phyloP scores from a whole-genome alignment of 768 basidiomycete genomes.

The Saitozyma podzolica region DNA sequence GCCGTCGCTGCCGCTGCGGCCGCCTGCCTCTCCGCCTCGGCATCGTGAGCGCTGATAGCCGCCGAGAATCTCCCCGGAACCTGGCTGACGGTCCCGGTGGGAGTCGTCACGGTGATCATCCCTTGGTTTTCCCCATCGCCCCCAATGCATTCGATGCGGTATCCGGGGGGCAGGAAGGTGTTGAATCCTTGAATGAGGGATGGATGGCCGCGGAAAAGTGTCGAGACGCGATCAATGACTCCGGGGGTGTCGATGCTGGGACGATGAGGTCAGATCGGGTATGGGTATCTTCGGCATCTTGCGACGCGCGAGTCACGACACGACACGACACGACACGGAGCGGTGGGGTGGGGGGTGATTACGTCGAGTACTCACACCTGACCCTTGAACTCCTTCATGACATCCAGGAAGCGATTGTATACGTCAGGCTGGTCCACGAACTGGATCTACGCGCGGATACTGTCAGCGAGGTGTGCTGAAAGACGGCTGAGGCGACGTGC shows the following conservation, averaged over 20 bases:
- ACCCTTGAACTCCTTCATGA: slow-evolving; percentile 99
- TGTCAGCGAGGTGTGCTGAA: neutral
- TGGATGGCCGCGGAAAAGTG: slow-evolving; percentile 87
- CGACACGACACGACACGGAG: neutral
- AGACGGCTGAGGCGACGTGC: neutral
- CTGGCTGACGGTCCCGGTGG: slow-evolving; percentile 49
- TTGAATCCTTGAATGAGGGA: slow-evolving; percentile 95
- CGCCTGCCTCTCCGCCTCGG: slow-evolving; percentile 8
- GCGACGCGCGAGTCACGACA: neutral
- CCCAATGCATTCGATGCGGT: slow-evolving; percentile 71
- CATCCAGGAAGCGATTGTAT: slow-evolving; percentile 90
- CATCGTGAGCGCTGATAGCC: slow-evolving; percentile 36
- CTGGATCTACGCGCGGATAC: slow-evolving; percentile 57
- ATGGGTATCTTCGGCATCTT: neutral
- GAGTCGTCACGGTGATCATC: slow-evolving; percentile 50
- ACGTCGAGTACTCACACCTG: slow-evolving; percentile 56
- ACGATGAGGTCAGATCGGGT: neutral
- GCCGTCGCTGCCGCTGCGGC: slow-evolving; percentile 2
- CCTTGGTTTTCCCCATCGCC: slow-evolving; percentile 40
- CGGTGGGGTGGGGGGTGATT: neutral
- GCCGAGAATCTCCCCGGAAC: slow-evolving; percentile 45
- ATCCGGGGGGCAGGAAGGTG: slow-evolving; percentile 91
- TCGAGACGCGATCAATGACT: slow-evolving; percentile 91
- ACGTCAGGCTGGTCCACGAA: slow-evolving; percentile 88
- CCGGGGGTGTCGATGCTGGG: slow-evolving; percentile 93